Evolutionary conservation across 371 early-diverging fungal genomes (phyloP), one percentile per base, ranked within the genome.

Genomic region (Lichtheimia ramosa): DNA sequence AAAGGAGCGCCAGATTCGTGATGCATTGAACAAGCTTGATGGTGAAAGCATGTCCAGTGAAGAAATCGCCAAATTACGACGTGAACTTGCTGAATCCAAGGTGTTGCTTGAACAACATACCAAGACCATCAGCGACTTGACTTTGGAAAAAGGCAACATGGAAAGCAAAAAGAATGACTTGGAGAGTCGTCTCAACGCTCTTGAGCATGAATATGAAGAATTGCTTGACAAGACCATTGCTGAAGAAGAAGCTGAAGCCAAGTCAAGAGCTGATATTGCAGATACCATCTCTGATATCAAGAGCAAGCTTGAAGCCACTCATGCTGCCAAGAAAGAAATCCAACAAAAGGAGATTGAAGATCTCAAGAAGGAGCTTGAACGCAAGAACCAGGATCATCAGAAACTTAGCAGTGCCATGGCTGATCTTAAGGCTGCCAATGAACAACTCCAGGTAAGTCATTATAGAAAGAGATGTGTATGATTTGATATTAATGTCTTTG

Each of bases 201-300:
- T 96, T 39, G 92, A 95, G 69, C 64, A 80, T 23, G 97, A 97
- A 70, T 97, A 94, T 70, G 94, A 95, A 66, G 95, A 96, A 71
- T 74, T 96, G 56, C 68, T 97, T 25, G 95, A 96, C 63, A 92
- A 92, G 79, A 92, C 95, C 5, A 96, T 97, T 64, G 89, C 89
- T 12, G 96, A 94, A 39, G 96, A 96, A 68, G 94, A 94, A 65
- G 86, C 82, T 16, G 64, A 67, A 91, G 61, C 51, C 56, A 51
- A 14, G 58, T 77, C 39, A 65, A 52, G 20, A 18, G 67, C 69
- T 48, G 81, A 88, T 54, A 80, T 89, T 52, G 77, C 83, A 14
- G 88, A 85, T 61, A 87, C 89, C 43, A 83, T 94, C 62, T 79
- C 85, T 43, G 93, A 93, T 48, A 77, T 95, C 40, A 90, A 90